A percentile compares a stretch with the other conserved stretches of the same genome.
Conservation (phyloP, 495 filamentous ascomycete species). For the Trichoderma asperelloides region DNA sequence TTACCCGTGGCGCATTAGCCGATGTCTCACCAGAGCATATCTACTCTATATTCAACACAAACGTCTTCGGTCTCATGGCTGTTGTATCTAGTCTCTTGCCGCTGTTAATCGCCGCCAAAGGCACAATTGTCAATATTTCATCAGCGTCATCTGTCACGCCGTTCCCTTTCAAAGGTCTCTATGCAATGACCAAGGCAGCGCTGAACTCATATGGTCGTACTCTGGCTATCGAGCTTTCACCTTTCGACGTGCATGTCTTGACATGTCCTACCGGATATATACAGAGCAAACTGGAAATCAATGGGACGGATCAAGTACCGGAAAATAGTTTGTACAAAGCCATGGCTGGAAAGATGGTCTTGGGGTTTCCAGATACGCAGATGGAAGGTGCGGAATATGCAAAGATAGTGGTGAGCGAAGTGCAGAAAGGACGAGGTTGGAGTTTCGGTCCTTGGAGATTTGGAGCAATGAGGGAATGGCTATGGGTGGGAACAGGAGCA, state of each 20-base stretch:
- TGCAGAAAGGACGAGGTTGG: constrained; percentile 12
- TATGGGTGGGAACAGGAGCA: constrained; percentile 6
- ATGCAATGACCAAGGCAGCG: constrained; percentile 26
- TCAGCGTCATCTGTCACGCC: constrained; percentile 18
- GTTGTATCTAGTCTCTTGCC: constrained; percentile 29
- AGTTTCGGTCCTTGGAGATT: neutral
- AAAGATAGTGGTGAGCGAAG: constrained; percentile 9
- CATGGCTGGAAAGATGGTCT: neutral
- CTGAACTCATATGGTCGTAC: constrained; percentile 21
- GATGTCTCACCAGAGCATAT: neutral
- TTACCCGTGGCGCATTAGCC: neutral
- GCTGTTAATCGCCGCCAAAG: constrained; percentile 24
- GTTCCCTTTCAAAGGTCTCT: constrained; percentile 18
- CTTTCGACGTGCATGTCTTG: constrained; percentile 25
- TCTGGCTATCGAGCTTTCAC: constrained; percentile 25
- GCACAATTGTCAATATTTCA: constrained; percentile 28
- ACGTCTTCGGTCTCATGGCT: constrained; percentile 33
- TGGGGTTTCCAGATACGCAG: neutral
- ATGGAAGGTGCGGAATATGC: constrained; percentile 15
- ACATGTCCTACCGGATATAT: neutral
- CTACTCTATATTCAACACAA: constrained; percentile 23
- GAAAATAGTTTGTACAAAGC: neutral
- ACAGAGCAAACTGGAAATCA: constrained; percentile 2
- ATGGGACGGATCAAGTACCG: constrained; percentile 10
- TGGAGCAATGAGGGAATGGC: constrained; percentile 3